phyloP scores from a whole-genome alignment of 495 filamentous ascomycete species.

The Delitschia confertaspora region DNA sequence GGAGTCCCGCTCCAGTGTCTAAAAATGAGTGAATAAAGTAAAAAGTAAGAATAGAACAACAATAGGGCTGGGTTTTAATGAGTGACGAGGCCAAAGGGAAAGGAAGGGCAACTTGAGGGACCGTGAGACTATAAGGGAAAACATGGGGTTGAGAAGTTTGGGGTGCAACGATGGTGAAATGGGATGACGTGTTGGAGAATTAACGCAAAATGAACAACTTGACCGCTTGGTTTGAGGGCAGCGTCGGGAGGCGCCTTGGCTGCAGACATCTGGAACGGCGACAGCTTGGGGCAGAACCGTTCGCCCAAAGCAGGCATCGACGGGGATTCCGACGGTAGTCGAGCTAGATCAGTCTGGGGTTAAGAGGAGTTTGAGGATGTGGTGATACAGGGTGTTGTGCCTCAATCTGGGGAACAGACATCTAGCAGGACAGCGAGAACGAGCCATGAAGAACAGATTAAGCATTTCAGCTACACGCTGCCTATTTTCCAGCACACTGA shows the following conservation, averaged over 20 bases:
- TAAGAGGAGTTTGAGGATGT: not conserved
- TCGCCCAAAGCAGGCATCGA: conserved; percentile 23
- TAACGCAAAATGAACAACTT: conserved; percentile 24
- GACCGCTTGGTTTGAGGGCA: conserved; percentile 27
- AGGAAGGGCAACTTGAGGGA: conserved; percentile 25
- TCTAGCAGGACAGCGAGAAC: not conserved
- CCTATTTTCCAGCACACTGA: not conserved
- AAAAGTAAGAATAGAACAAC: conserved; percentile 23
- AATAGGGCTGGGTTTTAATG: conserved; percentile 25
- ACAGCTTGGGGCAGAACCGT: conserved; percentile 28
- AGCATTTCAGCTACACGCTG: not conserved
- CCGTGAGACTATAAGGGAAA: conserved; percentile 18
- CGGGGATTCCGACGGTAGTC: conserved; percentile 4
- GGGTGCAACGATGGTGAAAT: conserved; percentile 22
- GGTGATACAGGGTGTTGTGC: not conserved
- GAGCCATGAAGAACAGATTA: too few species aligned
- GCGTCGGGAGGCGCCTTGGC: conserved; percentile 29
- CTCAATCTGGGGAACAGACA: conserved; percentile 10
- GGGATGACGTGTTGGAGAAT: conserved; percentile 23
- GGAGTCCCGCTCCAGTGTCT: conserved; percentile 27
- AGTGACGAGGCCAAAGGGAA: conserved; percentile 31
- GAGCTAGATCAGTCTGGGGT: not conserved
- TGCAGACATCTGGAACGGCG: conserved; percentile 30
- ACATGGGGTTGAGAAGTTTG: conserved; percentile 20
- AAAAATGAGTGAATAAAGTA: too few species aligned